These are phyloP conservation scores for Wickerhamomyces xylosicus DNA, from an alignment of 805 yeast genomes.

Conservation along the genomic window DNA sequence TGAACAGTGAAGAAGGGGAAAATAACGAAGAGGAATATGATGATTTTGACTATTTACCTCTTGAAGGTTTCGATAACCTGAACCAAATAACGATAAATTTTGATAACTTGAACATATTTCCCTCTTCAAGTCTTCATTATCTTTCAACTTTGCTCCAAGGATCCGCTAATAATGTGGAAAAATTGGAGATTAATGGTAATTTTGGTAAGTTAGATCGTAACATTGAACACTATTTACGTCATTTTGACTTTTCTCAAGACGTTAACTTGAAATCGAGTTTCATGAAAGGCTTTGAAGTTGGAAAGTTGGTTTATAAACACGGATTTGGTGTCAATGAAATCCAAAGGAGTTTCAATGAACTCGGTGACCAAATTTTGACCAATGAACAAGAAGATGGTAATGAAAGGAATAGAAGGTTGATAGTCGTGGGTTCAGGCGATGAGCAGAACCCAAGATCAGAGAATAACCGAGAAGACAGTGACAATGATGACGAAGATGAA, in stretches of 20 bases:
- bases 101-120: neutral
- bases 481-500: constrained; percentile 1
- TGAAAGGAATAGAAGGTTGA: too few relatives aligned
- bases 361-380: neutral
- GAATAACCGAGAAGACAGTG: neutral
- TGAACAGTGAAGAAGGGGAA: neutral
- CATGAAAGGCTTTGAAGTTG: constrained; percentile 5
- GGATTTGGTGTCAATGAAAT: neutral
- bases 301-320: neutral
- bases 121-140: neutral
- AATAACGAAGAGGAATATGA: neutral
- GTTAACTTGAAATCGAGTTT: constrained; percentile 8
- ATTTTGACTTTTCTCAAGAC: constrained; percentile 5
- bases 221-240: constrained; percentile 12
- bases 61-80: neutral
- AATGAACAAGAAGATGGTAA: neutral
- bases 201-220: constrained; percentile 14
- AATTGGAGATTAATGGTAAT: constrained; percentile 13
- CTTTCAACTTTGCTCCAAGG: neutral
- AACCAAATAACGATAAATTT: neutral
- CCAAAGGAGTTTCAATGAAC: neutral
- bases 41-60: neutral
- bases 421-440: neutral
- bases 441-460: neutral
- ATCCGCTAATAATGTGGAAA: constrained; percentile 1